These are phyloP conservation scores for Pseudopediastrum boryanum DNA, from an alignment of 139 green algal genomes.

Conservation along the genomic window DNA sequence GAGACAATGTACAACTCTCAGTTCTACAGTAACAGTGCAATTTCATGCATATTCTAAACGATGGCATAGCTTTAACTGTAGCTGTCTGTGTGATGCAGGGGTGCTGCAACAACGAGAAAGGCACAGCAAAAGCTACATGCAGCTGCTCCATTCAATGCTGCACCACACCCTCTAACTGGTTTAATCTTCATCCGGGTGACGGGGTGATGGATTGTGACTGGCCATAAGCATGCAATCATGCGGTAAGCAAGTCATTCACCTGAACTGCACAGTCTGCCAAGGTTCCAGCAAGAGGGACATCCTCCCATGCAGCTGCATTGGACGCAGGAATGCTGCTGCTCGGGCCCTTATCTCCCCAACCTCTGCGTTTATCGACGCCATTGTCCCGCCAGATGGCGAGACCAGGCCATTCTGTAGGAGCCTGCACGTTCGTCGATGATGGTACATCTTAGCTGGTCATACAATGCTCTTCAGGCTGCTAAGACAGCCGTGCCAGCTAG, in stretches of 20 bases:
- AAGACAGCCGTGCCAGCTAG: too few relatives aligned
- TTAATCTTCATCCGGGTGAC: not conserved
- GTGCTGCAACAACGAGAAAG: too few relatives aligned
- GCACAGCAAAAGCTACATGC: not conserved
- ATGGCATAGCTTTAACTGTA: too few relatives aligned
- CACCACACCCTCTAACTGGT: slow-evolving; percentile 35
- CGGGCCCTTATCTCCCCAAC: slow-evolving; percentile 31
- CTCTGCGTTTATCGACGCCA: slow-evolving; percentile 31
- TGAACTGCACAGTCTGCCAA: slow-evolving; percentile 1
- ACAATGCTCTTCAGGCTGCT: too few relatives aligned
- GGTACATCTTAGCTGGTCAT: too few relatives aligned
- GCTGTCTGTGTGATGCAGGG: too few relatives aligned
- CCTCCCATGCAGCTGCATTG: slow-evolving; percentile 7
- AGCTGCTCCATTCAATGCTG: slow-evolving; percentile 7
- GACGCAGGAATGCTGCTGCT: not conserved
- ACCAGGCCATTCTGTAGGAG: slow-evolving; percentile 58
- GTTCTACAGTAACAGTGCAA: not conserved
- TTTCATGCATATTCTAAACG: slow-evolving; percentile 3
- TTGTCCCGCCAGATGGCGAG: slow-evolving; percentile 37
- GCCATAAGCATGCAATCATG: not conserved
- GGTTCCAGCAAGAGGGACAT: not conserved
- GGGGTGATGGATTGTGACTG: not conserved
- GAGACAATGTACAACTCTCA: too few relatives aligned
- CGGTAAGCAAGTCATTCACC: slow-evolving; percentile 10
- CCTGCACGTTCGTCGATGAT: too few relatives aligned